Evolutionary conservation across 106 monocot species (phyloP), one percentile per base, ranked within the genome.

Genomic region (Ottelia alismoides): DNA sequence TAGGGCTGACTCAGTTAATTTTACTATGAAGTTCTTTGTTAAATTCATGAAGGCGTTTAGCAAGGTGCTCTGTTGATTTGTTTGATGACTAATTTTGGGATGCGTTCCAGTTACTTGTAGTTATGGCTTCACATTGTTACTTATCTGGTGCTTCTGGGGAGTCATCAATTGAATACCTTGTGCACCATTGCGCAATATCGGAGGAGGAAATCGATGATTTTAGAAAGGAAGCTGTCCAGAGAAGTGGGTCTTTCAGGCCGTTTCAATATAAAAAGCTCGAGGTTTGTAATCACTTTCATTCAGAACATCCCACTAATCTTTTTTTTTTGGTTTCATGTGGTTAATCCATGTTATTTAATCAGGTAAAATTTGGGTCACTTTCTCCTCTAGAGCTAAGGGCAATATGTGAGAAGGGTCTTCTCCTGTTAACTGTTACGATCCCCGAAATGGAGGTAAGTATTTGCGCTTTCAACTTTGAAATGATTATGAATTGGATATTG

Each of bases 381-480:
- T 72, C 58, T 70, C 78, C 78, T 20, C 63, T 25, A 51, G 85
- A 89, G 60, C 47, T 96, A 35, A 82, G 88, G 61, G 71, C 76
- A 43, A 46, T 89, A 31, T 89, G 84, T 79, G 89, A 89, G 53
- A 89, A 96, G 60, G 81, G 96, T 27, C 75, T 96, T 11, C 81
- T 96, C 63, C 71, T 96, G 47, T 55, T 96, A 45, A 73, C 89
- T 58, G 69, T 96, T 53, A 96, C 96, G 20, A 77, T 96, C 62
- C 96, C 96, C 52, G 96, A 96, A 69, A 89, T 89, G 82, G 96
- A 96, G 96, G 96, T 89, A 74, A 21, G 25, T n/a, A n/a, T n/a
- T n/a, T n/a, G n/a, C n/a, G n/a, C n/a, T n/a, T n/a, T n/a, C n/a
- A n/a, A n/a, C n/a, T n/a, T n/a, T n/a, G n/a, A n/a, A n/a, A n/a